Conservation (phyloP, 2,329 filamentous ascomycete species). For the Dactylellina leptospora region DNA sequence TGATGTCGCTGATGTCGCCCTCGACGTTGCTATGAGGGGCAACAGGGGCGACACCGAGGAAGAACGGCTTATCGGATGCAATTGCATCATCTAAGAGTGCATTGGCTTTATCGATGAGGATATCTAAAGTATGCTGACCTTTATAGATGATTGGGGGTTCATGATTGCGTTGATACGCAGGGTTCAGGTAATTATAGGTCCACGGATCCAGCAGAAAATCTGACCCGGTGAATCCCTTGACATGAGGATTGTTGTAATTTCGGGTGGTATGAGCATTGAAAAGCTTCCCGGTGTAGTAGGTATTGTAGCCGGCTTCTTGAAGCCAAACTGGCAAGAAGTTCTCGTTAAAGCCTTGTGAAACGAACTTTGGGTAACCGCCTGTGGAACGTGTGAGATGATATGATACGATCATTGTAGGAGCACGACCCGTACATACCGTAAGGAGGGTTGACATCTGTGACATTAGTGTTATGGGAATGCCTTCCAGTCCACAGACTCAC, state of each 20-base stretch:
- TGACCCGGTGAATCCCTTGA: conserved; percentile 69
- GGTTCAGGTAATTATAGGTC: conserved; percentile 75
- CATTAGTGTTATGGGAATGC: conserved; percentile 75
- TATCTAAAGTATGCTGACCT: conserved; percentile 68
- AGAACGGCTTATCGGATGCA: conserved; percentile 69
- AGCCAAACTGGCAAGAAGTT: conserved; percentile 76
- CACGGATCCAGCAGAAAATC: conserved; percentile 72
- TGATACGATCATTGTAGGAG: not conserved
- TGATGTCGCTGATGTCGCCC: conserved; percentile 55
- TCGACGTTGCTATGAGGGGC: conserved; percentile 71
- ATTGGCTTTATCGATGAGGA: conserved; percentile 69
- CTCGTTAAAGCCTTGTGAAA: conserved; percentile 71
- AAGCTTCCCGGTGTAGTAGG: conserved; percentile 77
- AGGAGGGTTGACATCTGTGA: conserved; percentile 68
- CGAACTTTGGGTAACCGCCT: conserved; percentile 73
- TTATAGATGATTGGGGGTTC: conserved; percentile 67
- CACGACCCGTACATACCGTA: conserved; percentile 62
- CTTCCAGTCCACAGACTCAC: conserved; percentile 73
- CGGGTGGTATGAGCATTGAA: conserved; percentile 71
- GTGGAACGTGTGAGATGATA: conserved; percentile 15
- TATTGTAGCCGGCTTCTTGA: conserved; percentile 73
- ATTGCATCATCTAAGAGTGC: conserved; percentile 71
- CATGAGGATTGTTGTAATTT: conserved; percentile 70
- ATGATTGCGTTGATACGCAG: conserved; percentile 70
- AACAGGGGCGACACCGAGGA: conserved; percentile 72